These are phyloP conservation scores for Aquilaria yunnanensis DNA, from an alignment of 345 rosid genomes.

Conservation along the genomic window DNA sequence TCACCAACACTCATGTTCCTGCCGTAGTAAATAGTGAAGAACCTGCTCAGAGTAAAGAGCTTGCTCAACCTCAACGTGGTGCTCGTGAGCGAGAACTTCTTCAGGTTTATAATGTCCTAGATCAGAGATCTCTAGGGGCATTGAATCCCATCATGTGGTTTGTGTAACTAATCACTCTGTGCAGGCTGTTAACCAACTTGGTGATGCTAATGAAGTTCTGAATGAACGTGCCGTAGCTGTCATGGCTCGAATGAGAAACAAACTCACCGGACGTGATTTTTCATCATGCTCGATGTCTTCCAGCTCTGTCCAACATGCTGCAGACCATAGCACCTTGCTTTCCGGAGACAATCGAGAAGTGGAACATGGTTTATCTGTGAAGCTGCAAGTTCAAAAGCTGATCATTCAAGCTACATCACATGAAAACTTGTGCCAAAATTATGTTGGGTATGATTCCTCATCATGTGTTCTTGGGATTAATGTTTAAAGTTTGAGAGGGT, in stretches of 20 bases:
- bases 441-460: conserved; percentile 69
- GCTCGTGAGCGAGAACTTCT: conserved; percentile 93
- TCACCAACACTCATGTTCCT: conserved; percentile 45
- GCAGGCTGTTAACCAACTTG: conserved; percentile 94
- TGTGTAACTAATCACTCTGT: background rate
- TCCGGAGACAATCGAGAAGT: conserved; percentile 84
- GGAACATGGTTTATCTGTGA: conserved; percentile 85
- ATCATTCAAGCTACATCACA: conserved; percentile 78
- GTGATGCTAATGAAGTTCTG: conserved; percentile 95
- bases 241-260: conserved; percentile 91
- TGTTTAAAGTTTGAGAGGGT: too few relatives aligned
- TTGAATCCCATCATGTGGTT: background rate
- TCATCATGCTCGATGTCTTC: conserved; percentile 39
- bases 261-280: conserved; percentile 96
- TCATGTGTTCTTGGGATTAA: background rate
- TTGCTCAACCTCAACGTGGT: conserved; percentile 86
- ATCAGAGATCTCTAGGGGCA: background rate
- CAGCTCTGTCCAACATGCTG: conserved; percentile 39
- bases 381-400: conserved; percentile 93
- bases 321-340: conserved; percentile 65
- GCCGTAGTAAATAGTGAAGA: conserved; percentile 60
- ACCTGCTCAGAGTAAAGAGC: conserved; percentile 54
- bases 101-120: conserved; percentile 46
- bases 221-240: conserved; percentile 93
- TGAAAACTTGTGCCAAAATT: conserved; percentile 96